Conservation (phyloP, 2,329 filamentous ascomycete genomes). For the Aspergillus texensis region DNA sequence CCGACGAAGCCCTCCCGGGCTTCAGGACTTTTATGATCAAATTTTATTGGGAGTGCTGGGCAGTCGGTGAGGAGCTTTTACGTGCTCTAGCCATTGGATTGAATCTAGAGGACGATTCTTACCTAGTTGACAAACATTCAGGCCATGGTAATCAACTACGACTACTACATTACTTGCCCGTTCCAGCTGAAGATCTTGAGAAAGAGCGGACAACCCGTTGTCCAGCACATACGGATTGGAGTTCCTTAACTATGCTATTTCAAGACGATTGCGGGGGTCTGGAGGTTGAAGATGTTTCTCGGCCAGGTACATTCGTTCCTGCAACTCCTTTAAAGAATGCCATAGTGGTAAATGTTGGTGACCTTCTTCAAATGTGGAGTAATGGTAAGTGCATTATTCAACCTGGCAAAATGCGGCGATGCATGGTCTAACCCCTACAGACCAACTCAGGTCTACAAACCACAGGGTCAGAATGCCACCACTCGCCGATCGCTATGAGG, state of each 20-base stretch:
- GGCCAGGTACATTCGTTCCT: constrained; percentile 45
- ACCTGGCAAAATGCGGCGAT: background rate
- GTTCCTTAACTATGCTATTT: constrained; percentile 56
- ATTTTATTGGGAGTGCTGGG: constrained; percentile 55
- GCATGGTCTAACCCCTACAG: constrained; percentile 26
- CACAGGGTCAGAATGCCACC: constrained; percentile 56
- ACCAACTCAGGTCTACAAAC: constrained; percentile 56
- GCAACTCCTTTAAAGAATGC: constrained; percentile 45
- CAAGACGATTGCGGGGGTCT: constrained; percentile 57
- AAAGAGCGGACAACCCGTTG: constrained; percentile 51
- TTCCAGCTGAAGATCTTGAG: constrained; percentile 48
- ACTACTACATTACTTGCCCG: constrained; percentile 60
- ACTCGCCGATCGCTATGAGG: constrained; percentile 41
- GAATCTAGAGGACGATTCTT: constrained; percentile 48
- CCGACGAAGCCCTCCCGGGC: constrained; percentile 47
- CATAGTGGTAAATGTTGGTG: constrained; percentile 54
- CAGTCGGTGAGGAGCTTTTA: constrained; percentile 49
- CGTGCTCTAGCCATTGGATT: constrained; percentile 52
- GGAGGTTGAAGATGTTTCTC: constrained; percentile 51
- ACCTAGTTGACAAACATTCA: constrained; percentile 54
- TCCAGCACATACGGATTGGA: constrained; percentile 59
- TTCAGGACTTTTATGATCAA: constrained; percentile 52
- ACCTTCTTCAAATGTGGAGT: constrained; percentile 54
- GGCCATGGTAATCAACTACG: constrained; percentile 63
- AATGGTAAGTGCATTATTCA: constrained; percentile 42